phyloP scores from a whole-genome alignment of 2,329 filamentous ascomycete species.

The Diaporthe helianthi region DNA sequence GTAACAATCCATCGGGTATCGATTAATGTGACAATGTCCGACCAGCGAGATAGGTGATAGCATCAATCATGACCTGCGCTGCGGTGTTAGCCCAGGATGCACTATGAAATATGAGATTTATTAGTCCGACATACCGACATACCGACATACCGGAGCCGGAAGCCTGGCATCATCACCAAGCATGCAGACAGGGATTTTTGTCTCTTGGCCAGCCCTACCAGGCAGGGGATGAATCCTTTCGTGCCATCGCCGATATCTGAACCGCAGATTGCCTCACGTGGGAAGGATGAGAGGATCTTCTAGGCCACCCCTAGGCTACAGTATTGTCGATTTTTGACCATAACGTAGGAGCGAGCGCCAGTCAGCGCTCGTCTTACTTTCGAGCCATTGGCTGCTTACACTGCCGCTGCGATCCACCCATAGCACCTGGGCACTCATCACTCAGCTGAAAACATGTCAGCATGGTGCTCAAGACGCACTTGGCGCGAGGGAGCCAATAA shows the following conservation, averaged over 20 bases:
- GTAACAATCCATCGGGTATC: background rate
- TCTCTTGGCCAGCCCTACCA: background rate
- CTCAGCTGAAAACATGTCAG: constrained; percentile 18
- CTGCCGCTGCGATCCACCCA: constrained; percentile 6
- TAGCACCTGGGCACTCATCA: no score
- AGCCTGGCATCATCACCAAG: background rate
- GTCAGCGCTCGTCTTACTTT: background rate
- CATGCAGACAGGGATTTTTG: no score
- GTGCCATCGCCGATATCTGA: background rate
- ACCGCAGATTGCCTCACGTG: background rate
- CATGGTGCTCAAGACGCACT: background rate
- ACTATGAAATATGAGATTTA: background rate
- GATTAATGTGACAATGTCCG: background rate
- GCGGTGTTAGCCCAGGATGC: background rate
- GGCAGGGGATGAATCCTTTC: background rate
- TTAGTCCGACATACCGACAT: no score
- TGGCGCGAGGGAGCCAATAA: constrained; percentile 7
- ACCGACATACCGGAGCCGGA: no score
- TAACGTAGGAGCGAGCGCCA: background rate
- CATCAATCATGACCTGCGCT: no score
- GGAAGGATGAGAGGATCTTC: background rate
- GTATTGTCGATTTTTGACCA: constrained; percentile 3
- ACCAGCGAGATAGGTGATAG: background rate
- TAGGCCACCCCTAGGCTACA: background rate
- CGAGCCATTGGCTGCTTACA: background rate